Evolutionary conservation across 495 filamentous ascomycete genomes (phyloP).

Genomic region (Penicillium malachiteum): DNA sequence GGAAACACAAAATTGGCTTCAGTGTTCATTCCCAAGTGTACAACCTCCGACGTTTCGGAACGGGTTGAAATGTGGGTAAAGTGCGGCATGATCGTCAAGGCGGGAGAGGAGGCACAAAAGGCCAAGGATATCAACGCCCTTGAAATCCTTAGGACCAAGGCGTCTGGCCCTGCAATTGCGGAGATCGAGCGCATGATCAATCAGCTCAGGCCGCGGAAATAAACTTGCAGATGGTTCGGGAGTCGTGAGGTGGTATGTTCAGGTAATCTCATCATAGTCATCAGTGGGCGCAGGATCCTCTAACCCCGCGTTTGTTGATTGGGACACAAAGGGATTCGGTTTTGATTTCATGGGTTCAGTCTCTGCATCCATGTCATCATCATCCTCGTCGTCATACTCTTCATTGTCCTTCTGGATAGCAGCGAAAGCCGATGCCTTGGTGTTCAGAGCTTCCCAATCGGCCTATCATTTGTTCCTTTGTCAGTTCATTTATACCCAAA

Average conservation of each 20-base stretch:
- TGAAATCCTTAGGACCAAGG: slow-evolving; percentile 56
- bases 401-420: slow-evolving; percentile 31
- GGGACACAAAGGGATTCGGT: slow-evolving; percentile 15
- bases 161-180: slow-evolving; percentile 50
- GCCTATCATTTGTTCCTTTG: slow-evolving; percentile 22
- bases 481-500: slow-evolving; percentile 16
- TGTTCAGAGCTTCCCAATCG: slow-evolving; percentile 46
- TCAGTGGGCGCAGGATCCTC: slow-evolving; percentile 29
- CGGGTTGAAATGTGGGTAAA: slow-evolving; percentile 93
- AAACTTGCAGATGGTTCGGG: slow-evolving; percentile 14
- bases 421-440: slow-evolving; percentile 31
- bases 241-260: slow-evolving; percentile 17
- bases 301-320: slow-evolving; percentile 9
- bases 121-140: slow-evolving; percentile 71
- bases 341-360: slow-evolving; percentile 17
- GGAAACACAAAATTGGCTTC: slow-evolving; percentile 87
- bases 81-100: slow-evolving; percentile 86
- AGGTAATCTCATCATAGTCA: slow-evolving; percentile 47
- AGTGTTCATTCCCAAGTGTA: slow-evolving; percentile 85
- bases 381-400: slow-evolving; percentile 26
- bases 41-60: slow-evolving; percentile 57
- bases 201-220: slow-evolving; percentile 51
- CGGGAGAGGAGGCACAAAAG: slow-evolving; percentile 87
- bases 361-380: slow-evolving; percentile 35
- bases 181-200: slow-evolving; percentile 65